These are phyloP conservation scores for Cylindrotheca closterium DNA, from an alignment of 108 stramenopile genomes.

Conservation along the genomic window DNA sequence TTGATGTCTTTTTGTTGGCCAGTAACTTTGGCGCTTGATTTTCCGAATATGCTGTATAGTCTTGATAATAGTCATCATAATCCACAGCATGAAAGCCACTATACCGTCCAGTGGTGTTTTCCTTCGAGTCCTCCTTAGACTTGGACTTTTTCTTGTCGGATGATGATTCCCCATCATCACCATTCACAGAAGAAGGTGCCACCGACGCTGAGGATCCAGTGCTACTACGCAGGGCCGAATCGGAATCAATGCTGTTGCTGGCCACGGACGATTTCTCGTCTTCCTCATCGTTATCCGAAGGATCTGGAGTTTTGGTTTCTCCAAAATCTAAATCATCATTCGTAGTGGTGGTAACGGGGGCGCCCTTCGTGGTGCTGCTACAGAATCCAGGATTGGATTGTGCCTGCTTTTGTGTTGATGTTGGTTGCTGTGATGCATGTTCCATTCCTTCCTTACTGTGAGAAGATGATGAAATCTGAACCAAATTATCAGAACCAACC, in stretches of 20 bases:
- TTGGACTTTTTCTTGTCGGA: not conserved
- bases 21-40: not conserved
- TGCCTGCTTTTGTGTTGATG: too few relatives aligned
- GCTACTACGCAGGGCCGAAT: too few relatives aligned
- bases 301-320: not conserved
- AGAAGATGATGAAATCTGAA: too few relatives aligned
- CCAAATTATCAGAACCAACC: too few relatives aligned
- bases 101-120: not conserved
- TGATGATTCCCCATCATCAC: too few relatives aligned
- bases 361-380: too few relatives aligned
- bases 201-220: not conserved
- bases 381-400: too few relatives aligned
- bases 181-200: too few relatives aligned
- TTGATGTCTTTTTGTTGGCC: conserved; percentile 3
- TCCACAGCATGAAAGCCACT: not conserved
- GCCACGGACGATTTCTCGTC: not conserved
- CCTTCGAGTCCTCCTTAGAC: not conserved
- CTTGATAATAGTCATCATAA: conserved; percentile 13
- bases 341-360: too few relatives aligned
- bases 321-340: too few relatives aligned
- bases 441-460: too few relatives aligned
- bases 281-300: not conserved
- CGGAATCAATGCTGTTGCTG: not conserved
- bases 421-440: too few relatives aligned
- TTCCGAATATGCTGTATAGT: conserved; percentile 17